Base-by-base conservation (phyloP, 108 stramenopile species). In the Seminavis robusta region DNA sequence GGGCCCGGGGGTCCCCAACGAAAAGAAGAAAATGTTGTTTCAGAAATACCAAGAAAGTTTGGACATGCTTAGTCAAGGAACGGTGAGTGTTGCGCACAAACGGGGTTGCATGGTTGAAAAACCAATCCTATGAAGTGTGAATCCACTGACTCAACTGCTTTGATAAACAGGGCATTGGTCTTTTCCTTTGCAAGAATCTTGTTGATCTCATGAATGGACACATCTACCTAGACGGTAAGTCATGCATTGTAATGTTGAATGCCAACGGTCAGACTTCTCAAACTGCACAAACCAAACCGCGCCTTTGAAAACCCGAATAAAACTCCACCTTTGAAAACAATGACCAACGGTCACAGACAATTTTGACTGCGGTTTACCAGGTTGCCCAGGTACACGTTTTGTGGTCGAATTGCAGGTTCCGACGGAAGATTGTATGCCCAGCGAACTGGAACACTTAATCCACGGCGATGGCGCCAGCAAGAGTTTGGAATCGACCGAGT, bases 171-270 rank as follows among this genome's bases (percentile, higher is more conserved):
- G 76, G 76, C 2, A 77, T 81, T 28, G 80, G 80, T 0, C 41
- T 81, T 23, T 65, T 37, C 37, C 52, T 81, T 16, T 81, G 80
- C 49, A 64, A 74, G 38, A 65, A 67, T 33, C 46, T 81, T 0
- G 61, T 74, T 0, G 68, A 74, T 21, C 61, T 81, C 26, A 69
- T 81, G 76, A 69, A 46, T 24, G 80, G 76, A 17, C 56, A 74
- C 15, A 81, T 81, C 15, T 61, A 29, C 43, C 52, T 77, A 15
- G 80, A 81, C 46, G 59, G n/a, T n/a, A n/a, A n/a, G n/a, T n/a
- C n/a, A n/a, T n/a, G n/a, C n/a, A n/a, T n/a, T n/a, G n/a, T n/a
- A n/a, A n/a, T n/a, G n/a, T n/a, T n/a, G n/a, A n/a, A n/a, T n/a
- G n/a, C n/a, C n/a, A n/a, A n/a, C n/a, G n/a, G n/a, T n/a, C n/a